Evolutionary conservation across 805 yeast species (phyloP), one percentile per base, ranked within the genome.

Genomic region (Diddensiella caesifluorescens): DNA sequence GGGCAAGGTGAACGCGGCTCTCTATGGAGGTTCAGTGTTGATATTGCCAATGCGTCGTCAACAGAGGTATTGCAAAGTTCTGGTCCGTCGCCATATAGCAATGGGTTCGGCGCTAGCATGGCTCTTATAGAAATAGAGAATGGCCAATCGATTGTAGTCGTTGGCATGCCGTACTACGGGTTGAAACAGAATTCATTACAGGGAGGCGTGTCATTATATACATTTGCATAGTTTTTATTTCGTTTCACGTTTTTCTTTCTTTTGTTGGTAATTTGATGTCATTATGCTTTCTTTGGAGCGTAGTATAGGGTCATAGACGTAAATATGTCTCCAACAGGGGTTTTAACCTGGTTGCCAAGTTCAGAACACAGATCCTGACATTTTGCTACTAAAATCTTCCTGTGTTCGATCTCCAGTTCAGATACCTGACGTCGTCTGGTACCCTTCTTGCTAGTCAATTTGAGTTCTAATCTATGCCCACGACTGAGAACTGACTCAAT

Each of bases 41-140:
- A 55, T 20, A 23, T 48, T 5, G 59, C 59, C 1, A 56, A 51
- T 3, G 28, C 36, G 0, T 59, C 54, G 2, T 19, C 20, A 2
- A 35, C 2, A 57, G 54, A 13, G 26, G 18, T 10, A 10, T 40
- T 20, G 39, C 50, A 21, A 1, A 56, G 55, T 20, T 71, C 64
- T 2, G 67, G 53, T 3, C 50, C 52, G 1, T 18, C 16, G 10
- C 52, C 52, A 2, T 50, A 34, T 34, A 40, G 60, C 35, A 54
- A 69, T 5, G 74, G 71, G 15, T 74, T 71, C 54, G 81, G 79
- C 2, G 50, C 57, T 13, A 45, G 63, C 0, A 26, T 76, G 16
- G 66, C 56, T 2, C 43, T 34, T 13, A 39, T 23, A 4, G 23
- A 16, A 3, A 22, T 46, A 20, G 50, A 48, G 21, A 56, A 50